Percentiles rank a stretch among this genome's conserved stretches.
phyloP scores from a whole-genome alignment of 1,284 basidiomycete genomes.

The Coniophora puteana region DNA sequence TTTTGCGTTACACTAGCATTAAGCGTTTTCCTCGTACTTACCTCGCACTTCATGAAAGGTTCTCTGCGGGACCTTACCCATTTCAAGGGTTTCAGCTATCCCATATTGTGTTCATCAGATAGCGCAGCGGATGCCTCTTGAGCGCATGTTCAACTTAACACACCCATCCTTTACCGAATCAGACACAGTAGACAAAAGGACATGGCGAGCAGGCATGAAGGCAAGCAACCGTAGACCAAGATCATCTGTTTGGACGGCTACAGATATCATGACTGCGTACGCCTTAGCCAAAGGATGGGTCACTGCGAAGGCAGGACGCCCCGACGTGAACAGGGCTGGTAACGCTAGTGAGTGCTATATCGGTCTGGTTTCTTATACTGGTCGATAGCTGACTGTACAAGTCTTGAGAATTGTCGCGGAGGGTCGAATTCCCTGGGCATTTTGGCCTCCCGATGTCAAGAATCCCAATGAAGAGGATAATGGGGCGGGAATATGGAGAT shows the following conservation, averaged over 20 bases:
- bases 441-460: slow-evolving; percentile 62
- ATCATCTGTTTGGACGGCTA: slow-evolving; percentile 62
- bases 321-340: slow-evolving; percentile 85
- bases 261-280: slow-evolving; percentile 76
- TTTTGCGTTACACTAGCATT: slow-evolving; percentile 11
- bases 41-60: slow-evolving; percentile 46
- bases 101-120: slow-evolving; percentile 73
- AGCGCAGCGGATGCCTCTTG: slow-evolving; percentile 72
- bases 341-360: slow-evolving; percentile 68
- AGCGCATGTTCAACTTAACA: slow-evolving; percentile 60
- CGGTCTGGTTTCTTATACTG: too few relatives aligned
- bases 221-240: slow-evolving; percentile 23
- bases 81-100: slow-evolving; percentile 81
- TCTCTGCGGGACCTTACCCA: slow-evolving; percentile 80
- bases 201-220: slow-evolving; percentile 59
- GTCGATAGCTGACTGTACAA: slow-evolving; percentile 23
- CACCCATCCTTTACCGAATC: slow-evolving; percentile 42
- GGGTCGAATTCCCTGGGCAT: slow-evolving; percentile 78
- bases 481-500: slow-evolving; percentile 55
- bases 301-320: slow-evolving; percentile 86
- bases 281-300: slow-evolving; percentile 78
- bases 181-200: slow-evolving; percentile 58
- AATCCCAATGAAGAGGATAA: slow-evolving; percentile 22
- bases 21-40: too few relatives aligned
- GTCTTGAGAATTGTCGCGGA: slow-evolving; percentile 81